Percentiles rank a stretch among this genome's conserved stretches.
phyloP scores from a whole-genome alignment of 2,329 filamentous ascomycete genomes.

The Venturia oleaginea region DNA sequence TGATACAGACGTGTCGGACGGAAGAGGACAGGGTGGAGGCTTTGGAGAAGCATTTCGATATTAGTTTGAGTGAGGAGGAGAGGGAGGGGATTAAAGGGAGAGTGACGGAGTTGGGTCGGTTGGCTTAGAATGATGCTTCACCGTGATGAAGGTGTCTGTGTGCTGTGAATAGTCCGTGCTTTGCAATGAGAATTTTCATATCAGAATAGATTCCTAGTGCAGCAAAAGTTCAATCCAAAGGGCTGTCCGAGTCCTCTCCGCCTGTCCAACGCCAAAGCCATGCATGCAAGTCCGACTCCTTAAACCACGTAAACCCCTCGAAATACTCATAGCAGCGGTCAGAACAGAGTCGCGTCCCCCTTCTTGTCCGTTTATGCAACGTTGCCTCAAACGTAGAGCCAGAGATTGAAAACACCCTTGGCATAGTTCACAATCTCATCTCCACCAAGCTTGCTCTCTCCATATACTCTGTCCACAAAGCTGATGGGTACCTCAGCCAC shows the following conservation, averaged over 20 bases:
- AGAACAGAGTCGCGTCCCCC: not conserved
- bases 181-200: not conserved
- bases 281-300: not conserved
- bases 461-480: conserved; percentile 92
- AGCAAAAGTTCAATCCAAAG: not conserved
- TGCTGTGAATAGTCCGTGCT: not conserved
- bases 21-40: conserved; percentile 5
- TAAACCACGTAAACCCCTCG: not conserved
- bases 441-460: conserved; percentile 87
- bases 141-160: not conserved
- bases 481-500: conserved; percentile 94
- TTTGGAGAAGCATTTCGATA: not conserved
- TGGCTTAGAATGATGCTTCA: not conserved
- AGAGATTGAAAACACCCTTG: conserved; percentile 49
- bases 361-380: not conserved
- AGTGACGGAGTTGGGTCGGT: not conserved
- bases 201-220: not conserved
- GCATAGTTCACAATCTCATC: conserved; percentile 96
- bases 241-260: not conserved
- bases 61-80: conserved; percentile 7
- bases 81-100: not conserved
- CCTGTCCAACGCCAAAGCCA: not conserved
- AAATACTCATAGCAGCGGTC: not conserved
- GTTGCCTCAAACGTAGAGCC: conserved; percentile 35
- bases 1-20: not conserved